Percentiles rank a stretch among this genome's conserved stretches.
phyloP scores from a whole-genome alignment of 192 early-diverging fungal species.

The Spizellomyces punctatus region DNA sequence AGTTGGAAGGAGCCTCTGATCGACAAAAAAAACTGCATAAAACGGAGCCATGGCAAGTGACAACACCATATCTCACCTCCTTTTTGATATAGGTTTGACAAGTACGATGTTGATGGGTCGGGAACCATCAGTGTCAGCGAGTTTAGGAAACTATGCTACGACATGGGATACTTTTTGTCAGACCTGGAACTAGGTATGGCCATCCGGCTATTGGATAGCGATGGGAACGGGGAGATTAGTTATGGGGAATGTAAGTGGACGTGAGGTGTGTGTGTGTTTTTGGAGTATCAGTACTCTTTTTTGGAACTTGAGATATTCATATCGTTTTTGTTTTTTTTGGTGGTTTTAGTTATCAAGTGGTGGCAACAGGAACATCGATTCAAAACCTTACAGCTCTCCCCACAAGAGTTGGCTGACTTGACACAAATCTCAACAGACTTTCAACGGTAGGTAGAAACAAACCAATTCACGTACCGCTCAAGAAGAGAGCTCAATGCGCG shows the following conservation, averaged over 20 bases:
- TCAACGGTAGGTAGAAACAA: constrained; percentile 19
- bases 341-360: constrained; percentile 41
- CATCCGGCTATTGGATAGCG: constrained; percentile 34
- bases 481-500: too few species aligned
- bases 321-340: constrained; percentile 10
- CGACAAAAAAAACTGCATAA: too few species aligned
- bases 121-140: constrained; percentile 37
- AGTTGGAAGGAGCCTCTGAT: too few species aligned
- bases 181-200: constrained; percentile 41
- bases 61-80: too few species aligned
- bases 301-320: too few species aligned
- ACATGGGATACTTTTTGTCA: constrained; percentile 42
- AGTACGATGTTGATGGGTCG: constrained; percentile 38
- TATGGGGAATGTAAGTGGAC: constrained; percentile 38
- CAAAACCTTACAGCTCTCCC: constrained; percentile 24
- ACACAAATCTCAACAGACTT: constrained; percentile 31
- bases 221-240: constrained; percentile 38
- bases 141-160: constrained; percentile 41
- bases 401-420: constrained; percentile 22
- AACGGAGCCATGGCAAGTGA: too few species aligned
- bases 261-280: neutral
- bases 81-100: constrained; percentile 13
- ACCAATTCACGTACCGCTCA: too few species aligned
- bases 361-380: constrained; percentile 42
- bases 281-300: too few species aligned